Conservation (phyloP, 768 basidiomycete species). For the Saitozyma podzolica region DNA sequence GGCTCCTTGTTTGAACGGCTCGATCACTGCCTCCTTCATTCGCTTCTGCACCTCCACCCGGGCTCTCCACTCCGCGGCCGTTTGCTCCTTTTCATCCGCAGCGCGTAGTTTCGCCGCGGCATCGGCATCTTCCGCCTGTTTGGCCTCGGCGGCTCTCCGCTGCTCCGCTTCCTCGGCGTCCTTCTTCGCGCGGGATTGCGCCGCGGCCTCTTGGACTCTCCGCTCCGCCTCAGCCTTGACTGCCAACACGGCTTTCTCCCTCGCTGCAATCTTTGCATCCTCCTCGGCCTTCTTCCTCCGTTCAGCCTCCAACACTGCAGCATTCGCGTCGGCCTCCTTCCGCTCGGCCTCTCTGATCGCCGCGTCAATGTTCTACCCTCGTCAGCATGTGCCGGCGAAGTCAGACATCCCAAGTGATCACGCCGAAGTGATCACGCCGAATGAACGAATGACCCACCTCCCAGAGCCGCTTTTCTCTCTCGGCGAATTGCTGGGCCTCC, state of each 20-base stretch:
- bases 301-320: constrained; percentile 45
- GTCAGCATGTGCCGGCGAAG: not conserved
- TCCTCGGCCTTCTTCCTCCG: constrained; percentile 21
- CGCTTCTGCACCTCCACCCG: constrained; percentile 45
- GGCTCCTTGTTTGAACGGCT: constrained; percentile 65
- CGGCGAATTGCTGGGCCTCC: constrained; percentile 67
- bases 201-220: constrained; percentile 23
- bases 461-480: constrained; percentile 68
- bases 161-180: constrained; percentile 29
- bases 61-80: constrained; percentile 30
- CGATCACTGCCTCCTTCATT: constrained; percentile 42
- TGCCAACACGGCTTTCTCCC: no score
- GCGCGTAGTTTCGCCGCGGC: constrained; percentile 17
- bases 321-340: constrained; percentile 22
- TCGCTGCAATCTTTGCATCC: no score
- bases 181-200: constrained; percentile 5
- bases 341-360: constrained; percentile 29
- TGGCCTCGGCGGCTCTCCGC: constrained; percentile 20
- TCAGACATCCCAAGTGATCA: not conserved
- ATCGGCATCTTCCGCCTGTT: constrained; percentile 34
- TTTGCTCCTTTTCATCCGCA: constrained; percentile 27
- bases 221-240: constrained; percentile 6
- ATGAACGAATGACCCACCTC: constrained; percentile 25
- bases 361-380: constrained; percentile 31
- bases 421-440: not conserved